These are phyloP conservation scores for Podospora pseudoanserina DNA, from an alignment of 495 filamentous ascomycete genomes.

Conservation along the genomic window DNA sequence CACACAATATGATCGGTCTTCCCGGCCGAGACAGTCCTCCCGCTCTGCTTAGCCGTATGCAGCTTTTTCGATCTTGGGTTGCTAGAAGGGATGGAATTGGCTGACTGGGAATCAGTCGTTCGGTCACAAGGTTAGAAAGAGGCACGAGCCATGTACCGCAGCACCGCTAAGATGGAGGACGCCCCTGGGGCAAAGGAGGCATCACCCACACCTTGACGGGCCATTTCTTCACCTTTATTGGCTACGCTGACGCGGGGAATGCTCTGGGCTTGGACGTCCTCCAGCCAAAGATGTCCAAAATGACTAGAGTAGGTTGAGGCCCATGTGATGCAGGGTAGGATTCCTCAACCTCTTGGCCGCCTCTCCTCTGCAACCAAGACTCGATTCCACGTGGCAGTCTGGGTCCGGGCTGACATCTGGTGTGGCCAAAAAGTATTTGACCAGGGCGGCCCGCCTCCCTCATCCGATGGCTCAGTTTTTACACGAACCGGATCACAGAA, in stretches of 20 bases:
- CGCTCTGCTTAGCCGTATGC: conserved; percentile 18
- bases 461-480: conserved; percentile 12
- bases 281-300: not conserved
- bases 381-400: conserved; percentile 20
- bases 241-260: conserved; percentile 18
- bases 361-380: conserved; percentile 8
- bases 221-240: conserved; percentile 15
- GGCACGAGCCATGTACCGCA: conserved; percentile 7
- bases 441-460: conserved; percentile 10
- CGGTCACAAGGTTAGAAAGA: not conserved
- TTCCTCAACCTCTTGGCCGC: not conserved
- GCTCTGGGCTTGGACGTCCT: not conserved
- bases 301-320: conserved; percentile 15
- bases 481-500: conserved; percentile 9
- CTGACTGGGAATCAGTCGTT: not conserved
- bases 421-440: conserved; percentile 9
- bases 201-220: not conserved
- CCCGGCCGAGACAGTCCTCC: conserved; percentile 1
- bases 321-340: conserved; percentile 15
- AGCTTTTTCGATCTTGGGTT: conserved; percentile 8
- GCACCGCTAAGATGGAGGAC: not conserved
- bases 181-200: not conserved
- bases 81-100: not conserved
- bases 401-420: not conserved
- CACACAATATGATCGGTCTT: not conserved